These are phyloP conservation scores for Haematococcus sp. DNA, from an alignment of 139 green algal genomes.

Conservation along the genomic window DNA sequence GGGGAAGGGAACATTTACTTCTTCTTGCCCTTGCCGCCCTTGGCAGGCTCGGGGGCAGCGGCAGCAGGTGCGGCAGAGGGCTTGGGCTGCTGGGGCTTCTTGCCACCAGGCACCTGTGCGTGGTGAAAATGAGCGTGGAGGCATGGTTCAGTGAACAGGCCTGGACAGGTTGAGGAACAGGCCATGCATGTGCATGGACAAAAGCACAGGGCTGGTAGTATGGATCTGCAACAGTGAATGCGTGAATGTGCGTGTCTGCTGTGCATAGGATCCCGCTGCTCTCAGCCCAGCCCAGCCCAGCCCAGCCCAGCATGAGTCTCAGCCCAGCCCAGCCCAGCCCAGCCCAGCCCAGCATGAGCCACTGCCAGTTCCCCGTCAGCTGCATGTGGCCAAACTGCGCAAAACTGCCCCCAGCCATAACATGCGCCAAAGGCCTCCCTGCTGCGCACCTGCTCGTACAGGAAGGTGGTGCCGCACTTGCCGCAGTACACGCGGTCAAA, in stretches of 20 bases:
- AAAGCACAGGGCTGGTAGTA: not conserved
- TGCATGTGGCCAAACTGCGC: too few relatives aligned
- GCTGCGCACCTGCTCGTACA: constrained; percentile 52
- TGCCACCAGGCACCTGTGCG: not conserved
- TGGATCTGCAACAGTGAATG: not conserved
- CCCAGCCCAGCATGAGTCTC: not conserved
- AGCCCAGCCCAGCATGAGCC: not conserved
- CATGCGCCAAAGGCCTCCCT: not conserved
- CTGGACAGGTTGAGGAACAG: not conserved
- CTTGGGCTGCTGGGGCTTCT: constrained; percentile 3
- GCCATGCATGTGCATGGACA: not conserved
- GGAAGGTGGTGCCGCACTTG: constrained; percentile 81
- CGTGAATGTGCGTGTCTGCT: not conserved
- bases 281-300: too few relatives aligned
- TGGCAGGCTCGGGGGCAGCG: constrained; percentile 15
- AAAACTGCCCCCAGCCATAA: not conserved
- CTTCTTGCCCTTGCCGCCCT: constrained; percentile 56
- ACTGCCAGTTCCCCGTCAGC: not conserved
- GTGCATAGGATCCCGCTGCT: not conserved
- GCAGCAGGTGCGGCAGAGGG: constrained; percentile 11
- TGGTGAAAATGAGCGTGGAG: too few relatives aligned
- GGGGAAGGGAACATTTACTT: constrained; percentile 33
- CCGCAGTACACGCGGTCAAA: constrained; percentile 97
- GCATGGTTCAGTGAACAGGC: not conserved
- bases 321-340: not conserved